A percentile compares a stretch with the other conserved stretches of the same genome.
Conservation (phyloP, 805 yeast genomes). For the Zygosaccharomyces siamensis region DNA sequence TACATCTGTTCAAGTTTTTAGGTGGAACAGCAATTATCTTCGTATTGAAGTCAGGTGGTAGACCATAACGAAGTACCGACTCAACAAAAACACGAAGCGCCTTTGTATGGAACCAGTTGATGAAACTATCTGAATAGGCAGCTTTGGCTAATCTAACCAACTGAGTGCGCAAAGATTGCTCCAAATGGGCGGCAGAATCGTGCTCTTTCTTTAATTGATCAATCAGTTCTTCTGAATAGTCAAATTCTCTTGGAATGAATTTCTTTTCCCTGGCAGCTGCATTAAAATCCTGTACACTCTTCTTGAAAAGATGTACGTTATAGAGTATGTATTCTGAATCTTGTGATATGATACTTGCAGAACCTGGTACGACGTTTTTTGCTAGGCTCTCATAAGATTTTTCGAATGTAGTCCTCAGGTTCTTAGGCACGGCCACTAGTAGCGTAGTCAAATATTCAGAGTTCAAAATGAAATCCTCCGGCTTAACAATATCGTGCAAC, state of each 20-base stretch:
- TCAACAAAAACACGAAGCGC: slow-evolving; percentile 86
- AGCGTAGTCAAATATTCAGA: slow-evolving; percentile 84
- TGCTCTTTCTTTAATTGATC: slow-evolving; percentile 74
- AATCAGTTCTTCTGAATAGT: slow-evolving; percentile 72
- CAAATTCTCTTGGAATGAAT: slow-evolving; percentile 90
- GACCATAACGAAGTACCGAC: slow-evolving; percentile 89
- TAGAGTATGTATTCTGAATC: slow-evolving; percentile 74
- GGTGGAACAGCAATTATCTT: slow-evolving; percentile 45
- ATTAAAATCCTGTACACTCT: slow-evolving; percentile 64
- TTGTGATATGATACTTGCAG: slow-evolving; percentile 61
- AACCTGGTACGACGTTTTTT: slow-evolving; percentile 85
- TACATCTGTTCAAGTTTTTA: slow-evolving; percentile 50
- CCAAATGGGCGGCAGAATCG: slow-evolving; percentile 67
- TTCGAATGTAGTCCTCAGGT: slow-evolving; percentile 54
- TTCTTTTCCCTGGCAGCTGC: slow-evolving; percentile 73
- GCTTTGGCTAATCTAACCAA: slow-evolving; percentile 77
- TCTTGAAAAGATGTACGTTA: slow-evolving; percentile 80
- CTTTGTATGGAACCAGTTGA: slow-evolving; percentile 88
- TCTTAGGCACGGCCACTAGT: slow-evolving; percentile 83
- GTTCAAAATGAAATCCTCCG: slow-evolving; percentile 74
- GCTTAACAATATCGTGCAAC: slow-evolving; percentile 79
- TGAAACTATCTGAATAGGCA: slow-evolving; percentile 81
- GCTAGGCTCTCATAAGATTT: slow-evolving; percentile 69
- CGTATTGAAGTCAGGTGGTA: slow-evolving; percentile 84
- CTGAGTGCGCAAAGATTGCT: slow-evolving; percentile 69